Evolutionary conservation across 2,329 filamentous ascomycete genomes (phyloP), one percentile per base, ranked within the genome.

Genomic region (Pseudocercospora eumusae): DNA sequence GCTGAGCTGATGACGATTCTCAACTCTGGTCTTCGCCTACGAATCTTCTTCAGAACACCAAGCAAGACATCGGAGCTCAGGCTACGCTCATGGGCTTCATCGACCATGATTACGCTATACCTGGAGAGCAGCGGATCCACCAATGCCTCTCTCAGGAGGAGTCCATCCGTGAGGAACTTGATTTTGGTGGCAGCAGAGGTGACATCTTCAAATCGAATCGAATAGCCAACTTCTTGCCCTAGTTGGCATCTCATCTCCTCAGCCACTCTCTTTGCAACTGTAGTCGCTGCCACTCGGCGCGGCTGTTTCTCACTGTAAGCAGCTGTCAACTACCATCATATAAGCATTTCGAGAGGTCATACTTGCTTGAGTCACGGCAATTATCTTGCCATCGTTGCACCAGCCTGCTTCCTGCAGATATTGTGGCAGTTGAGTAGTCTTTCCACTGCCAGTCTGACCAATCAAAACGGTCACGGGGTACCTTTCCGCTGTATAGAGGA

Each of bases 31-130:
- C 95, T 83, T 71, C 86, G 89, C 75, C 86, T 91, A 59, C 86
- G 80, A 56, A 99, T 93, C 75, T 98, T 98, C 75, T 96, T 97
- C 42, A 99, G 77, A 13, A 98, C 80, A 0, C 95, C 93, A 3
- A 99, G 83, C 7, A 98, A 81, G 11, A 99, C 86, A 73, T 99
- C 95, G 0, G 93, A 96, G 75, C 91, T 96, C 62, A 98, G 84
- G 54, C 92, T 96, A 58, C 95, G 84, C 77, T 98, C 93, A 74
- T 99, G 95, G 6, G 93, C 95, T 77, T 98, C 93, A 73, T 99
- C 95, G 7, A 99, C 90, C 92, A 99, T 97, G 70, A 99, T 91
- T 49, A 96, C 89, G 0, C 92, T 96, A 75, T 99, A 99, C 10
- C 92, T 85, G 20, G 91, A 95, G 36, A 99, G 79, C 3, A 98